Evolutionary conservation across 148 eudicot genomes (phyloP).

Genomic region (Pouteria glomerata): DNA sequence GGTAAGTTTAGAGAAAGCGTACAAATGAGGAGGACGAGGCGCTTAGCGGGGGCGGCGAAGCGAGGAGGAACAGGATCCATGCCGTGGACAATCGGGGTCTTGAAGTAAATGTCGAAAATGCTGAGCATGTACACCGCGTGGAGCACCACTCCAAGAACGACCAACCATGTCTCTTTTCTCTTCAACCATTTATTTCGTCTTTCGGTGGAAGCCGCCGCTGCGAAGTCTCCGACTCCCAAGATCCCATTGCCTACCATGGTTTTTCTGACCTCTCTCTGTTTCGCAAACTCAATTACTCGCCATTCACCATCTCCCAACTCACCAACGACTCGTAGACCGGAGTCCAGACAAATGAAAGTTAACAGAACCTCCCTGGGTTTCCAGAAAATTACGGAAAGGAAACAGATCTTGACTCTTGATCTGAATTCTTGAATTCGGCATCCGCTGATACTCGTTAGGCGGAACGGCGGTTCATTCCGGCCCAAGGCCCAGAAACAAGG

Average conservation of each 20-base stretch:
- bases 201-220: slow-evolving; percentile 9
- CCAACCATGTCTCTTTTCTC: slow-evolving; percentile 76
- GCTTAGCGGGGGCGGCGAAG: slow-evolving; percentile 74
- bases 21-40: slow-evolving; percentile 86
- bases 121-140: slow-evolving; percentile 95
- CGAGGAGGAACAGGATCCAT: slow-evolving; percentile 94
- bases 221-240: slow-evolving; percentile 28
- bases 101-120: slow-evolving; percentile 96
- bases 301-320: too few species aligned
- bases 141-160: slow-evolving; percentile 65
- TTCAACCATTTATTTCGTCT: slow-evolving; percentile 40
- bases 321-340: too few species aligned
- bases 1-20: not conserved
- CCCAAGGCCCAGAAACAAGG: too few species aligned
- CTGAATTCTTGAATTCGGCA: too few species aligned
- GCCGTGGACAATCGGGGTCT: slow-evolving; percentile 94
- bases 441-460: too few species aligned
- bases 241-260: slow-evolving; percentile 43
- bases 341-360: too few species aligned
- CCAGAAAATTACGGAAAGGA: too few species aligned
- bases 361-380: too few species aligned
- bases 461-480: too few species aligned
- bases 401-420: too few species aligned
- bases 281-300: not conserved
- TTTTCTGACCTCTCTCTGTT: not conserved